These are phyloP conservation scores for Aspergillus hancockii DNA, from an alignment of 495 filamentous ascomycete species.

Conservation along the genomic window DNA sequence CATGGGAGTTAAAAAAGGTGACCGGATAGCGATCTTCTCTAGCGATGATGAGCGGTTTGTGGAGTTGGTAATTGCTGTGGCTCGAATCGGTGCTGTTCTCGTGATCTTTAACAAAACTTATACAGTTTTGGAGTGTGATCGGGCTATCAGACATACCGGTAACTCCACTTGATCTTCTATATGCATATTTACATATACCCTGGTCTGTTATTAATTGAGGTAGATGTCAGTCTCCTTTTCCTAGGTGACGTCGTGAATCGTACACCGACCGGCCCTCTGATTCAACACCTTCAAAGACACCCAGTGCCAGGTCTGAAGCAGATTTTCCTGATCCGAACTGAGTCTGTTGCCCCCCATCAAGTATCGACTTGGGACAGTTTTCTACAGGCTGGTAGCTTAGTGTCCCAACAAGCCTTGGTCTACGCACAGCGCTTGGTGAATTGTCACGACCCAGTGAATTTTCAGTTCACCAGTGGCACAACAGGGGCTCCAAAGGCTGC, in stretches of 20 bases:
- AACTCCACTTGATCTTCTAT: not conserved
- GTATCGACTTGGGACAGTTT: not conserved
- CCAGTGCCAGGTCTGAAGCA: not conserved
- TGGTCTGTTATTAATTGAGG: not conserved
- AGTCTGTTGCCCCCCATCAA: not conserved
- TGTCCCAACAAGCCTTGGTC: not conserved
- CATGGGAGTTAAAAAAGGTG: not conserved
- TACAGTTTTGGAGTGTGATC: conserved; percentile 49
- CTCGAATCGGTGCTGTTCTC: conserved; percentile 53
- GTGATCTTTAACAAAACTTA: conserved; percentile 62
- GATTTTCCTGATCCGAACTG: not conserved
- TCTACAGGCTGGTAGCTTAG: not conserved
- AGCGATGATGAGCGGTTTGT: conserved; percentile 60
- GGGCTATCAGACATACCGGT: conserved; percentile 54
- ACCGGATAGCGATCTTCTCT: conserved; percentile 41
- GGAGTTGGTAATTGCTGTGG: conserved; percentile 55
- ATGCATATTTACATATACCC: not conserved
- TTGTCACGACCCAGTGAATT: conserved; percentile 33
- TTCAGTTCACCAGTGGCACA: conserved; percentile 63
- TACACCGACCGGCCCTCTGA: not conserved
- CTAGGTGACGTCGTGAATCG: not conserved
- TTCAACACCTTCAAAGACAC: not conserved
- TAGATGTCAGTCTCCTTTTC: not conserved
- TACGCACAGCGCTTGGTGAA: not conserved
- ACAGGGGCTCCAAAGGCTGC: conserved; percentile 61